Evolutionary conservation across 768 basidiomycete genomes (phyloP).

Genomic region (Pulveroboletus sp.): DNA sequence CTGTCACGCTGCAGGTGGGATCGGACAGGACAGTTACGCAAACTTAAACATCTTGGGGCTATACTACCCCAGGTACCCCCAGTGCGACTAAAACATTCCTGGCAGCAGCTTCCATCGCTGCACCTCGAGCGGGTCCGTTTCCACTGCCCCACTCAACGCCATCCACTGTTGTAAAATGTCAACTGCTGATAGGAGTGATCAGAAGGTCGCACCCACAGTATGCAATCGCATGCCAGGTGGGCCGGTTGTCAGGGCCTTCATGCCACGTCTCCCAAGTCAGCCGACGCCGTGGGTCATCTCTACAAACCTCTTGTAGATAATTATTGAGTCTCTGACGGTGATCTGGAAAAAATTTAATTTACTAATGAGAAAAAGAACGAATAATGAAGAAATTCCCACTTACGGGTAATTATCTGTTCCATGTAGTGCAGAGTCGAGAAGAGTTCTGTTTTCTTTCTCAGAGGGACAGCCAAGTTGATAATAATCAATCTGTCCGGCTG

Average conservation of each 20-base stretch:
- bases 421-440: not conserved
- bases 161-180: constrained; percentile 13
- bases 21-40: not conserved
- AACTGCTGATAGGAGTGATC: not conserved
- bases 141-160: constrained; percentile 23
- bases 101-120: constrained; percentile 25
- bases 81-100: constrained; percentile 15
- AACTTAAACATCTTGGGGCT: not conserved
- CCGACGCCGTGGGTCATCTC: constrained; percentile 11
- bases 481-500: not conserved
- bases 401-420: constrained; percentile 12
- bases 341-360: constrained; percentile 10
- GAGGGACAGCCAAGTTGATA: not conserved
- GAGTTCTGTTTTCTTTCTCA: not conserved
- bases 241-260: constrained; percentile 19
- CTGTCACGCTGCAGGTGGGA: not conserved
- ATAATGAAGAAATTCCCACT: not conserved
- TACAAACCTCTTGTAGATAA: constrained; percentile 15
- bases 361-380: not conserved
- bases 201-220: constrained; percentile 12
- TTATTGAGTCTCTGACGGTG: constrained; percentile 24
- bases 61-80: not conserved
- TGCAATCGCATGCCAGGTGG: constrained; percentile 24
- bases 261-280: constrained; percentile 17
- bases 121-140: constrained; percentile 11